Base-by-base conservation (phyloP, 2,329 filamentous ascomycete genomes). In the Geosmithia putterillii region DNA sequence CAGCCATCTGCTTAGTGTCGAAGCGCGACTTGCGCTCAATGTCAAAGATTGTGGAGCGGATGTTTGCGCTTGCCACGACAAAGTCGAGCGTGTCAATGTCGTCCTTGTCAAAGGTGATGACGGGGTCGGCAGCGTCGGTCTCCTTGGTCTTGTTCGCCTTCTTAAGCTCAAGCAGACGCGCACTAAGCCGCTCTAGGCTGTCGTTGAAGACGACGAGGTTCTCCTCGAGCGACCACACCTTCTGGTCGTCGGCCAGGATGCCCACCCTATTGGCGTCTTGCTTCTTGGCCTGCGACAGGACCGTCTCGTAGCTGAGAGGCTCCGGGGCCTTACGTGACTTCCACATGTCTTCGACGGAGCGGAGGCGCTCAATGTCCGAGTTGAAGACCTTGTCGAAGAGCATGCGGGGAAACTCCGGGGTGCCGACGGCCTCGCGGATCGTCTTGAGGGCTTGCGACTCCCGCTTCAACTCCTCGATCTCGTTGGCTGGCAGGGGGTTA, bases 1-100 rank as follows among this genome's bases (percentile, higher is more conserved):
- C 92, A 4, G 92, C 92, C 90, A 96, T 98, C 64, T 98, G 85
- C 66, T 98, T 98, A 54, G 92, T 89, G 57, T 96, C 89, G 56
- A 96, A 98, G 46, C 94, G 87, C 19, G 88, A 94, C 59, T 87
- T 90, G 4, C 71, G 66, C 43, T 90, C 84, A 45, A 98, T 95
- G 44, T 81, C 83, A 57, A 98, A 98, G n/a, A 94, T 73, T 20
- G 77, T 71, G 1, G 90, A 92, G 38, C 92, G 79, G 20, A 98
- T 76, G 55, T 98, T 98, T 23, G 90, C 87, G 51, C 83, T 86
- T 1, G 92, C 80, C 1, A 88, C 77, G 7, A 98, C 92, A 59
- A 98, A 96, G 57, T 98, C 89, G 7, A 98, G 71, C 0, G 90
- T 95, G 57, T 96, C 90, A 32, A 82, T 78, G 55, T 98, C 92